Base-by-base conservation (phyloP, 805 yeast genomes). In the Lachancea sp. region DNA sequence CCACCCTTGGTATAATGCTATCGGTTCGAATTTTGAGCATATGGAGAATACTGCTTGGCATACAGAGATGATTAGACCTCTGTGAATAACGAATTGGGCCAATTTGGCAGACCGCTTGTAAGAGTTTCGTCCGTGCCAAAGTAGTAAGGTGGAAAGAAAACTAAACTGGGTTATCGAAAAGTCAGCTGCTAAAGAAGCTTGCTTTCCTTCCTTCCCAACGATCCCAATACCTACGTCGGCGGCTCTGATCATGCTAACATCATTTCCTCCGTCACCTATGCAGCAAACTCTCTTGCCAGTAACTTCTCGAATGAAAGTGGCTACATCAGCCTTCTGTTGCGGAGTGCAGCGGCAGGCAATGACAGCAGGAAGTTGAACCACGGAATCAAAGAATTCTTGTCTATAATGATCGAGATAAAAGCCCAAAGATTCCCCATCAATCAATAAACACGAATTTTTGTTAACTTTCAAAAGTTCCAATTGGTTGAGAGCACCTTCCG, bases 151-250 rank as follows among this genome's bases (percentile, higher is more conserved):
- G 34, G 95, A 85, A 49, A 93, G 67, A 60, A 86, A 88, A 57
- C 91, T 86, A 63, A 93, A 93, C 66, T 90, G 96, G 27, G 88
- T 82, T 41, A 93, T 81, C 15, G 96, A 87, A 66, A 91, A 93
- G 65, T 93, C 99, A 0, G 99, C 98, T 3, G 98, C 96, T 42
- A 93, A 70, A 0, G 96, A 88, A 0, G 99, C 99, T 64, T 93
- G 99, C 51, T 83, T 84, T 30, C 99, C 99, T 63, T 93, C 99
- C 64, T 93, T 93, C 31, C 99, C 99, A 17, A 93, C 99, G 53
- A 93, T 93, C 46, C 99, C 99, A 25, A 93, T 95, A 48, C 99
- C 99, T 9, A 93, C 96, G 69, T 95, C 96, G 0, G 99, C 99
- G 53, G 95, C 84, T 67, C 93, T 99, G 53, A 93, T 93, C 99